Evolutionary conservation across 1,139 yeast genomes (phyloP).

Genomic region (Taphrina deformans): DNA sequence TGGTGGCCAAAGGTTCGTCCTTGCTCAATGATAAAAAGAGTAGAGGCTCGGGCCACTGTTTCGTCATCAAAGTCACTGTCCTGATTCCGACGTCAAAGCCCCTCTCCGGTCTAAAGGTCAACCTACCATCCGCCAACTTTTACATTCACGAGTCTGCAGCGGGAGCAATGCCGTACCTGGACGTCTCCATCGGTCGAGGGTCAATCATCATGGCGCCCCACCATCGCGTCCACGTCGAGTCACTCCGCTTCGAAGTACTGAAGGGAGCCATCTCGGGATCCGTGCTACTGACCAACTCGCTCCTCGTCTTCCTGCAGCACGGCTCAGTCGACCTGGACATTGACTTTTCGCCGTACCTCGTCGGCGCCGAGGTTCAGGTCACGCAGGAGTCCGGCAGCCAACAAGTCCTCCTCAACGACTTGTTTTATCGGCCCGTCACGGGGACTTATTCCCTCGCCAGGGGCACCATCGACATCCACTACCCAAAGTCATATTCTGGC

Average conservation of each 20-base stretch:
- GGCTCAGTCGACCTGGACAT: constrained; percentile 18
- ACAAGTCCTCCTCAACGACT: constrained; percentile 3
- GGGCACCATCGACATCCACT: constrained; percentile 3
- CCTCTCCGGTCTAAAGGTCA: constrained; percentile 3
- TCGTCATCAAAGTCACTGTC: constrained; percentile 17
- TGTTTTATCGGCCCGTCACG: constrained; percentile 13
- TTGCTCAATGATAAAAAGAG: neutral
- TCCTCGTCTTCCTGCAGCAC: neutral
- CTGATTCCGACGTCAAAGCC: constrained; percentile 23
- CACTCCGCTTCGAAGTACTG: neutral
- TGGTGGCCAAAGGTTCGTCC: constrained; percentile 1
- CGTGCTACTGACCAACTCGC: constrained; percentile 9
- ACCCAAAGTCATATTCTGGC: constrained; percentile 18
- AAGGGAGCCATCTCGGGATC: constrained; percentile 7
- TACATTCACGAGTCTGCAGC: constrained; percentile 10
- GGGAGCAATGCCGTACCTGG: constrained; percentile 14
- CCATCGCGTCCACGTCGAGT: constrained; percentile 18
- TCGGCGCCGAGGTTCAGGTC: constrained; percentile 21
- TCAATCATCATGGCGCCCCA: neutral
- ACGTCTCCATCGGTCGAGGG: constrained; percentile 8
- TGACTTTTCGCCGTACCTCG: constrained; percentile 17
- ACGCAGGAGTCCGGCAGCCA: constrained; percentile 6
- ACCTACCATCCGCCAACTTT: constrained; percentile 19
- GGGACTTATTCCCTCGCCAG: constrained; percentile 9
- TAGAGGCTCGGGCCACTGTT: constrained; percentile 12